Evolutionary conservation across 345 rosid genomes (phyloP).

Genomic region (Euphorbia lathyris): DNA sequence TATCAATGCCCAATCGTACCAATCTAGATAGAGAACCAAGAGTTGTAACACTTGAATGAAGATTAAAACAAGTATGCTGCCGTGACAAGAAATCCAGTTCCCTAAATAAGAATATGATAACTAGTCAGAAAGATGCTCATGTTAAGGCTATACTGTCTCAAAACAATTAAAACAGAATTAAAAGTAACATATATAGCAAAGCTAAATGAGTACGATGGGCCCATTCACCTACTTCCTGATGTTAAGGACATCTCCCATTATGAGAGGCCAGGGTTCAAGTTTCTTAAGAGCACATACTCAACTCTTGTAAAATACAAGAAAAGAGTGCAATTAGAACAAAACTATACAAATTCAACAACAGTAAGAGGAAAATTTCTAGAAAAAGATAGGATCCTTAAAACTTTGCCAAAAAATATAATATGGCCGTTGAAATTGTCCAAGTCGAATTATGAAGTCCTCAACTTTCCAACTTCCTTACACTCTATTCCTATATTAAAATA

Average conservation of each 20-base stretch:
- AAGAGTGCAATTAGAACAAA: not conserved
- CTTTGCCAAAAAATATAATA: not conserved
- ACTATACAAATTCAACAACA: not conserved
- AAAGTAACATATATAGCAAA: not conserved
- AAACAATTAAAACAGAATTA: not conserved
- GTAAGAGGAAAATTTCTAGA: not conserved
- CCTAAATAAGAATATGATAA: slow-evolving; percentile 42
- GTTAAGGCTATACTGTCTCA: not conserved
- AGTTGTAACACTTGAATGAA: slow-evolving; percentile 83
- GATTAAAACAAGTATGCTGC: slow-evolving; percentile 80
- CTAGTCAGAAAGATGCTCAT: slow-evolving; percentile 3
- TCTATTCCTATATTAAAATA: too few species aligned
- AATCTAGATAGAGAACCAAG: slow-evolving; percentile 87
- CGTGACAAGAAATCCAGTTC: slow-evolving; percentile 85
- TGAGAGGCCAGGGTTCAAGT: not conserved
- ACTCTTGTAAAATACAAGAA: not conserved
- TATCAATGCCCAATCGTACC: slow-evolving; percentile 40
- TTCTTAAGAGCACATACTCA: not conserved
- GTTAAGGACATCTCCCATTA: not conserved
- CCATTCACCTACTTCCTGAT: not conserved
- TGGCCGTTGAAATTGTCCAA: not conserved
- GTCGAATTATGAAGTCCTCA: not conserved
- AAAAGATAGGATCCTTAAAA: not conserved
- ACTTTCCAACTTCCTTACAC: not conserved
- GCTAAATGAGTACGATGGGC: not conserved